These are phyloP conservation scores for Odontarrhena argentea DNA, from an alignment of 345 rosid species.

Conservation along the genomic window DNA sequence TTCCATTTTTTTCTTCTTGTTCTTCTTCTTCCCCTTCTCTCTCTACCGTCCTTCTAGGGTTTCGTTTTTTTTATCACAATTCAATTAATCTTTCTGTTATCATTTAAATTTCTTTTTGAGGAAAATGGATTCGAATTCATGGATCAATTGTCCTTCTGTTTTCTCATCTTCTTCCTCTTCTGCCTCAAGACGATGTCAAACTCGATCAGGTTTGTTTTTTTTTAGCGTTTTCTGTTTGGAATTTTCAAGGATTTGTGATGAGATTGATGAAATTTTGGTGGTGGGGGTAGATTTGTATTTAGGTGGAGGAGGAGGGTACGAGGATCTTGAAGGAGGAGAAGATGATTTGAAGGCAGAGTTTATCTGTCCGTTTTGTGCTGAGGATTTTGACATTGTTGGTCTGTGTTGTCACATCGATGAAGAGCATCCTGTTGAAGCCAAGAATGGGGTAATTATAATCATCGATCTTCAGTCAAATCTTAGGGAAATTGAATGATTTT, in stretches of 20 bases:
- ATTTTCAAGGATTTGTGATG: neutral
- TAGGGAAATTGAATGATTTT: too few relatives aligned
- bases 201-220: constrained; percentile 38
- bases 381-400: constrained; percentile 82
- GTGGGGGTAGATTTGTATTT: constrained; percentile 54
- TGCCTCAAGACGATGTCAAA: constrained; percentile 34
- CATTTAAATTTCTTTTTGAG: neutral
- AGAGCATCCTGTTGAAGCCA: constrained; percentile 84
- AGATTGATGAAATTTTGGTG: constrained; percentile 1
- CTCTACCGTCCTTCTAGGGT: constrained; percentile 34
- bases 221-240: neutral
- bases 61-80: constrained; percentile 16
- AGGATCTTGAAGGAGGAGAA: constrained; percentile 61
- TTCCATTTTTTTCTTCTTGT: neutral
- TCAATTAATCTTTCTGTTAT: constrained; percentile 4
- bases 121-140: constrained; percentile 41
- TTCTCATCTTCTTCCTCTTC: constrained; percentile 38
- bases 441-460: constrained; percentile 62
- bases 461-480: neutral
- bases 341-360: constrained; percentile 67
- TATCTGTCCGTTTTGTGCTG: constrained; percentile 79
- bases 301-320: constrained; percentile 58
- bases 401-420: constrained; percentile 90
- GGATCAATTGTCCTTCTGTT: constrained; percentile 40
- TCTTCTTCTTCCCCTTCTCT: neutral